Evolutionary conservation across 2,329 filamentous ascomycete genomes (phyloP), one percentile per base, ranked within the genome.

Genomic region (Pestalotiopsis sp.): DNA sequence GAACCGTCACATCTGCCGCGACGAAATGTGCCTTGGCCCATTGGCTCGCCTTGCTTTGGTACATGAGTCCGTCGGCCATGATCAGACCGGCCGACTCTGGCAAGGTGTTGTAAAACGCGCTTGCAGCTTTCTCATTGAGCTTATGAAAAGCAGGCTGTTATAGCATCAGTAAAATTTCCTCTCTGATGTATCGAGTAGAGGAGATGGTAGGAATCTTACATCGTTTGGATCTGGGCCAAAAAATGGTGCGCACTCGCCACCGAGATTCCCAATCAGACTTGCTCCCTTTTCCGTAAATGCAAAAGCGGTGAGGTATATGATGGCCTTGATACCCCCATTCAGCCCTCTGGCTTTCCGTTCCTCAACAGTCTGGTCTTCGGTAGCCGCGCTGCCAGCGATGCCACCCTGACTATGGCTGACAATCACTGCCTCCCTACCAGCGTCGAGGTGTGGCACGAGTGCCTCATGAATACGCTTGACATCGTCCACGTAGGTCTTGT

Each of bases 321-420:
- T 69, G 1, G 73, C 68, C 4, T 72, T 76, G 27, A 80, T 72
- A 2, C 79, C 78, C 13, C 78, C 79, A 2, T 66, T 13, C 2
- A 76, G 38, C 0, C 77, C 77, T 14, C 71, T 69, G 0, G 70
- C 71, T 11, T 68, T 64, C 3, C 77, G 65, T 4, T 79, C 78
- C 1, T 74, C 70, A 31, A 77, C 14, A 3, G 75, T 74, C 20
- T 74, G 66, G 3, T 76, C 76, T 14, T 77, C 74, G 1, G 68
- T 72, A 0, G 74, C 69, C 0, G 73, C 74, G 3, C 76, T 76
- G 2, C 73, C 75, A 0, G 77, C 74, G 5, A 80, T 75, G 1
- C 79, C 79, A 4, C 78, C 79, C 23, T 76, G 73, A 63, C 72
- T 74, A 57, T 77, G 76, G 14, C 73, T 72, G 11, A 76, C 67